Conservation (phyloP, 2,329 filamentous ascomycete species). For the Monosporascus sp. region DNA sequence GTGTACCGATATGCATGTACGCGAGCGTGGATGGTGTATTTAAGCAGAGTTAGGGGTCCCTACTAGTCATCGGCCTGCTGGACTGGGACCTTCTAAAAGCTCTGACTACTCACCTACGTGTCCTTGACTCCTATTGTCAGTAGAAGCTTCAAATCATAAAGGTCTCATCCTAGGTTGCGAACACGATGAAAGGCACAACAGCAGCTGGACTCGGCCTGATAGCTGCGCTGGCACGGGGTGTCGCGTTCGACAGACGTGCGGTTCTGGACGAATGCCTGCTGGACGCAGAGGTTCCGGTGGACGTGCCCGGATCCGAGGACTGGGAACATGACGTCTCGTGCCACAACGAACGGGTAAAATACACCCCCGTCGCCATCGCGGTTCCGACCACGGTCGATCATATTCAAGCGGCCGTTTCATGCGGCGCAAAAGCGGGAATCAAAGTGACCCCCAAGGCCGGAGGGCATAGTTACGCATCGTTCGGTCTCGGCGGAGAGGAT, state of each 20-base stretch:
- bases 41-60: not conserved
- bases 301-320: constrained; percentile 22
- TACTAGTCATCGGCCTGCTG: not conserved
- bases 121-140: not conserved
- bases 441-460: constrained; percentile 42
- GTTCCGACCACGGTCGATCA: constrained; percentile 36
- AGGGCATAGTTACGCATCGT: constrained; percentile 45
- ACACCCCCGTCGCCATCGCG: constrained; percentile 35
- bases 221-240: constrained; percentile 15
- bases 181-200: not conserved
- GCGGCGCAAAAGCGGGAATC: constrained; percentile 33
- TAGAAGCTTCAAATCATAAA: not conserved
- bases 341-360: constrained; percentile 24
- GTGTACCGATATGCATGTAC: not conserved
- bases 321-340: constrained; percentile 22
- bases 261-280: constrained; percentile 23
- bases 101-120: not conserved
- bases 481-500: constrained; percentile 39
- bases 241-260: constrained; percentile 20
- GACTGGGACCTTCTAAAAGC: not conserved
- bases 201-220: constrained; percentile 22
- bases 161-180: not conserved
- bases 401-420: constrained; percentile 38
- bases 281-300: constrained; percentile 15
- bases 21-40: not conserved